These are phyloP conservation scores for Geotrichum macrosporum DNA, from an alignment of 1,139 yeast species.

Conservation along the genomic window DNA sequence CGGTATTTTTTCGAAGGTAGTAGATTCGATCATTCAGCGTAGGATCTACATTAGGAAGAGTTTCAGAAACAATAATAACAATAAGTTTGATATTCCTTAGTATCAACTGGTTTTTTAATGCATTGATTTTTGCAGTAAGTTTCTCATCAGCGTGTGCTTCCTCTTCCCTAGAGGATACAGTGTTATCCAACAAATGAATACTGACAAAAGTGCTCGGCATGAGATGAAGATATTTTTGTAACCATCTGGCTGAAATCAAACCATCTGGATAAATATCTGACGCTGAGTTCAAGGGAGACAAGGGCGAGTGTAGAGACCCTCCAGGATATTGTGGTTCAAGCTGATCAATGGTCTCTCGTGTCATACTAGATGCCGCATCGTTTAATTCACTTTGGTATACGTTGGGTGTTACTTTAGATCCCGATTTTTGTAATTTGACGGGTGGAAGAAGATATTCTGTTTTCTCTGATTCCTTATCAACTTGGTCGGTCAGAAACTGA, in stretches of 20 bases:
- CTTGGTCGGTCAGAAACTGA: constrained; percentile 24
- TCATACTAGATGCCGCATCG: constrained; percentile 6
- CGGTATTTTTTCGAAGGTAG: constrained; percentile 41
- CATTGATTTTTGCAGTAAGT: constrained; percentile 39
- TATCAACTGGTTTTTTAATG: constrained; percentile 36
- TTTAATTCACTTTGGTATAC: too few species aligned
- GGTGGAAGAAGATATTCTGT: constrained; percentile 19
- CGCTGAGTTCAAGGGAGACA: constrained; percentile 43
- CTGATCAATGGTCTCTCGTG: constrained; percentile 6
- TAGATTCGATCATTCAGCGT: constrained; percentile 41
- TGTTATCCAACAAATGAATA: constrained; percentile 39
- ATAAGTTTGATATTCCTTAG: constrained; percentile 36
- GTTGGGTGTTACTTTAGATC: too few species aligned
- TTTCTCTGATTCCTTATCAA: constrained; percentile 5
- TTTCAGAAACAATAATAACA: constrained; percentile 36
- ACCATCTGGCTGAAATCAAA: constrained; percentile 46
- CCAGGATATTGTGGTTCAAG: constrained; percentile 33
- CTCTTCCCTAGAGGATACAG: constrained; percentile 23
- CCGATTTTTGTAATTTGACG: constrained; percentile 4
- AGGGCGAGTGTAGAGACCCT: constrained; percentile 34
- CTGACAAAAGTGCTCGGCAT: constrained; percentile 46
- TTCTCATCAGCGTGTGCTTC: constrained; percentile 34
- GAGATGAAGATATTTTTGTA: constrained; percentile 45
- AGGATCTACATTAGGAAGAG: constrained; percentile 33
- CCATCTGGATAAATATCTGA: constrained; percentile 43